phyloP scores from a whole-genome alignment of 1,284 basidiomycete genomes.

The Cryptococcus amylolentus region DNA sequence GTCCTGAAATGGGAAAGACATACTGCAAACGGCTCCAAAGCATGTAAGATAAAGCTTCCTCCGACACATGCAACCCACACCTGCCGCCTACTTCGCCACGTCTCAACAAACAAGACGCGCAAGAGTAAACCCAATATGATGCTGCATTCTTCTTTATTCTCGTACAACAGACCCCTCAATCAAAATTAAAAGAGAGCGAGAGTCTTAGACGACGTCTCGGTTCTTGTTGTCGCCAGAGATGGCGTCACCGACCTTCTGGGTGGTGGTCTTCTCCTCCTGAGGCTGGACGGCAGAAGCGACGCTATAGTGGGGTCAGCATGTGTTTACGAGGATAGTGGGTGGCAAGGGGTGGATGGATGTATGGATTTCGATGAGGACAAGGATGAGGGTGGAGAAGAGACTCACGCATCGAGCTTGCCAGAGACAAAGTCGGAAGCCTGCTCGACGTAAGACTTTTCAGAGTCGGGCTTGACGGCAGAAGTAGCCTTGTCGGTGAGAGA shows the following conservation, averaged over 20 bases:
- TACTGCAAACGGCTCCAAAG: too few relatives aligned
- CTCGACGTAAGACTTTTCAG: constrained; percentile 46
- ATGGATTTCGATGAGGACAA: background rate
- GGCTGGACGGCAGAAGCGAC: constrained; percentile 42
- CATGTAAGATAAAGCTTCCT: too few relatives aligned
- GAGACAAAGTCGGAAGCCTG: constrained; percentile 43
- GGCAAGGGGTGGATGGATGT: background rate
- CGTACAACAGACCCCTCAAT: background rate
- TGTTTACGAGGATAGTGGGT: background rate
- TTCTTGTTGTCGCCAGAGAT: constrained; percentile 38
- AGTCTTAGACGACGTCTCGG: constrained; percentile 26
- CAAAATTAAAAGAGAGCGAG: background rate
- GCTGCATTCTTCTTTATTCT: background rate
- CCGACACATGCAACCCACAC: too few relatives aligned
- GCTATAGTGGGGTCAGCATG: constrained; percentile 1
- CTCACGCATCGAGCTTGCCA: constrained; percentile 37
- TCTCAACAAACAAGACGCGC: too few relatives aligned
- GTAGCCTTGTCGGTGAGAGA: constrained; percentile 43
- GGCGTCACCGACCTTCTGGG: constrained; percentile 47
- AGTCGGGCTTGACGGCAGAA: constrained; percentile 45
- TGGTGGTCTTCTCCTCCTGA: constrained; percentile 41
- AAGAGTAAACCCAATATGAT: background rate
- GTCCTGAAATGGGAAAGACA: too few relatives aligned
- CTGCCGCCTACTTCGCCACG: too few relatives aligned
- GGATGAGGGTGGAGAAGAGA: background rate